Base-by-base conservation (phyloP, 208 protist species). In the Tritrichomonas musculus region DNA sequence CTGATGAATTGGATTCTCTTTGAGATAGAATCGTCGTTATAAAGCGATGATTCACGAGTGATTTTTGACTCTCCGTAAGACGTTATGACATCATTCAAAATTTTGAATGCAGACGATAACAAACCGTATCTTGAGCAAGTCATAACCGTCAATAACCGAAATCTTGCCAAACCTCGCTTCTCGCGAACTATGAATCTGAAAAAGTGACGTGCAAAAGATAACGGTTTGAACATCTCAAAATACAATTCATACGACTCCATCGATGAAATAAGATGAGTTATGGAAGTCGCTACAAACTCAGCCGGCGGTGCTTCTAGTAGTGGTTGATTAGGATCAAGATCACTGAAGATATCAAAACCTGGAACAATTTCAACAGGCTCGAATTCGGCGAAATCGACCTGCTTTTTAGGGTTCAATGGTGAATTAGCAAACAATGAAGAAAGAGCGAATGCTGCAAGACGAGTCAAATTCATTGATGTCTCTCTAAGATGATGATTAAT, bases 301-400 rank as follows among this genome's bases (percentile, higher is more conserved):
- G 77, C 41, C 41, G 77, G 47, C 11, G 25, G 22, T 57, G 41
- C 20, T 88, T 53, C 41, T 41, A 88, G 30, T n/a, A 88, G 39
- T 39, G 77, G 77, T 50, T 88, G 77, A 8, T 88, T 88, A 33
- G 47, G 41, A 88, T 88, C 77, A 53, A 57, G 30, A 33, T 88
- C 77, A 14, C 47, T 57, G 47, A 88, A 88, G 20, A 88, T 88
- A 57, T 88, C 77, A 53, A 57, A 27, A 20, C 77, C 77, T 57
- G 44, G 77, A 39, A 88, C 77, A 88, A 88, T 57, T 88, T 88
- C 77, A 44, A 47, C 11, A 39, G 77, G 77, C 57, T 88, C 77
- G 57, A 44, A 88, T 8, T 44, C 47, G 14, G 77, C 77, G 22
- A 57, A 88, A 88, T 88, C 77, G 22, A 57, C 39, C 57, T 53